Percentiles rank a stretch among this genome's conserved stretches.
Evolutionary conservation across 495 filamentous ascomycete genomes (phyloP).

Genomic region (Aspergillus avenaceus): DNA sequence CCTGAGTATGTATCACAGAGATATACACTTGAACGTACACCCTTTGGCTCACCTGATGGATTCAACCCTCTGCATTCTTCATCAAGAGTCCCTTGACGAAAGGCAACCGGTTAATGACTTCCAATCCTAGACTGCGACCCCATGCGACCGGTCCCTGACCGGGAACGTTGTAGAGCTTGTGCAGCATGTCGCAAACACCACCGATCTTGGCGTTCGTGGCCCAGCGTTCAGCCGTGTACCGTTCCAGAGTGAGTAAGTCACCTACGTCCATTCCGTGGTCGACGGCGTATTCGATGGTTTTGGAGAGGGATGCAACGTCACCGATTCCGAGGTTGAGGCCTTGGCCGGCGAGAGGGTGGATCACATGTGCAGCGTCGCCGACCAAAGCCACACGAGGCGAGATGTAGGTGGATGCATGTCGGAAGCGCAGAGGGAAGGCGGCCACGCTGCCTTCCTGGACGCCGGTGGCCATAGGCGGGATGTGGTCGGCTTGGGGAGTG

Average conservation of each 20-base stretch:
- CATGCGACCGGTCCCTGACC: constrained; percentile 71
- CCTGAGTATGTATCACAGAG: too few relatives aligned
- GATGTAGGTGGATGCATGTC: constrained; percentile 89
- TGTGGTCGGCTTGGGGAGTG: constrained; percentile 45
- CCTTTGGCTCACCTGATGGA: too few relatives aligned
- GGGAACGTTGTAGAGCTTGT: constrained; percentile 78
- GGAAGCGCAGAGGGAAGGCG: constrained; percentile 84
- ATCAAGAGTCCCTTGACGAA: constrained; percentile 83
- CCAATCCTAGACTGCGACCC: constrained; percentile 71
- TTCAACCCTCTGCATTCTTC: constrained; percentile 74
- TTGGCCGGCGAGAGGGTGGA: constrained; percentile 92
- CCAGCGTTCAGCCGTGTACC: constrained; percentile 75
- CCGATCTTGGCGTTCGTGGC: constrained; percentile 78
- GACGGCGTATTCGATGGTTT: constrained; percentile 71
- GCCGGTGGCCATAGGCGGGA: constrained; percentile 56
- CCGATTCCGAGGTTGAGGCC: constrained; percentile 91
- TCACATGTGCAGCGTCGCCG: constrained; percentile 91
- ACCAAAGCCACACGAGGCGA: constrained; percentile 82
- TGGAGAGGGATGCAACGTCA: constrained; percentile 73
- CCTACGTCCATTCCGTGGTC: constrained; percentile 83
- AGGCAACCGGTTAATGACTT: constrained; percentile 69
- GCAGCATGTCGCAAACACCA: constrained; percentile 87
- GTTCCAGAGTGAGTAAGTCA: constrained; percentile 65
- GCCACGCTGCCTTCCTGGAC: constrained; percentile 81
- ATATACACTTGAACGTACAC: too few relatives aligned